Percentiles rank a stretch among this genome's conserved stretches.
These are phyloP conservation scores for Amaranthus hypochondriacus DNA, from an alignment of 148 eudicot genomes.

Conservation along the genomic window DNA sequence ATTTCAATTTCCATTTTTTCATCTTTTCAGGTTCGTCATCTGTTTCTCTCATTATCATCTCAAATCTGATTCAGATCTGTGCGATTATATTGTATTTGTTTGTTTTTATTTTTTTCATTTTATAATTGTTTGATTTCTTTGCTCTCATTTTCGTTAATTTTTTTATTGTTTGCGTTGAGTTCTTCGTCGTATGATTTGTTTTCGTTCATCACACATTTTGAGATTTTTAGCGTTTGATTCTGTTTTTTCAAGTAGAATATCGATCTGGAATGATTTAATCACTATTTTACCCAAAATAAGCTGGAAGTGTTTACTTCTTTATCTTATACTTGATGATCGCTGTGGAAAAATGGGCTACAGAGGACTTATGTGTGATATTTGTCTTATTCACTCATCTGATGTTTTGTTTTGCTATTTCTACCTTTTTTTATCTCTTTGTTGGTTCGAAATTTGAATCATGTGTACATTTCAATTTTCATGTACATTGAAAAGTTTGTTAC, in stretches of 20 bases:
- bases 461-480: no score
- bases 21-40: no score
- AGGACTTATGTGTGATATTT: no score
- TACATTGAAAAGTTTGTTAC: no score
- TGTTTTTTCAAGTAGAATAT: neutral
- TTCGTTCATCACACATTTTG: neutral
- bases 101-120: neutral
- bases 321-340: no score
- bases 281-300: no score
- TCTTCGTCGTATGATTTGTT: neutral
- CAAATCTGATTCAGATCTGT: neutral
- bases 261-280: neutral
- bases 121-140: neutral
- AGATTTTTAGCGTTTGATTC: neutral
- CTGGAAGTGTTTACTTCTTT: no score
- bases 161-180: neutral
- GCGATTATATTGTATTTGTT: neutral
- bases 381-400: no score
- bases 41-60: neutral
- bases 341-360: no score
- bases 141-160: neutral
- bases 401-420: no score
- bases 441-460: no score
- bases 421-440: no score
- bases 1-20: conserved; percentile 2